These are phyloP conservation scores for Theobroma cacao DNA, from an alignment of 345 rosid genomes.

Conservation along the genomic window DNA sequence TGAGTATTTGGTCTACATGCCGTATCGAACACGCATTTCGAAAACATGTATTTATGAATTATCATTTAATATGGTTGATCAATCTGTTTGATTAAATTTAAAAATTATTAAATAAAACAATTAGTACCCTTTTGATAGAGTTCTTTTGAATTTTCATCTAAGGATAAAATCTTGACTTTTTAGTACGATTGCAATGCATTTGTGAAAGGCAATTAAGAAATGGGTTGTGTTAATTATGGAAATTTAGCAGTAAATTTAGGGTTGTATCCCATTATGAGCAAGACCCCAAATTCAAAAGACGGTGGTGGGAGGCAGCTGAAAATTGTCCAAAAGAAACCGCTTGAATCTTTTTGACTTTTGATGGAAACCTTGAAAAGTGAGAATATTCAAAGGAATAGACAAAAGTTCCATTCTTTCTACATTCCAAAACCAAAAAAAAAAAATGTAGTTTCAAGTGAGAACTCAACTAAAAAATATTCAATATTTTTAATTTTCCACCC, in stretches of 20 bases:
- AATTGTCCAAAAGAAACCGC: constrained; percentile 12
- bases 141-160: background rate
- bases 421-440: background rate
- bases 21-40: background rate
- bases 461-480: background rate
- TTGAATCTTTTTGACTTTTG: constrained; percentile 38
- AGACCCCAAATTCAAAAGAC: constrained; percentile 23
- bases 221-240: too few relatives aligned
- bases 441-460: background rate
- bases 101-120: too few relatives aligned
- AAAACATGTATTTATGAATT: background rate
- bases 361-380: constrained; percentile 13
- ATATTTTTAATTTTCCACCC: background rate
- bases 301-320: constrained; percentile 16
- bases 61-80: background rate
- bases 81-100: background rate
- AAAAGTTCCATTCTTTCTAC: background rate
- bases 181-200: too few relatives aligned
- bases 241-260: background rate
- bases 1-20: background rate
- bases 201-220: too few relatives aligned
- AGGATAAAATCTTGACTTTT: too few relatives aligned
- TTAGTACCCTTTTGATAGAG: too few relatives aligned
- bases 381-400: constrained; percentile 24
- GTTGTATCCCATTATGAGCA: background rate